Percentiles rank a stretch among this genome's conserved stretches.
Conservation (phyloP, 306 rosid genomes). For the Herpetospermum pedunculosum region DNA sequence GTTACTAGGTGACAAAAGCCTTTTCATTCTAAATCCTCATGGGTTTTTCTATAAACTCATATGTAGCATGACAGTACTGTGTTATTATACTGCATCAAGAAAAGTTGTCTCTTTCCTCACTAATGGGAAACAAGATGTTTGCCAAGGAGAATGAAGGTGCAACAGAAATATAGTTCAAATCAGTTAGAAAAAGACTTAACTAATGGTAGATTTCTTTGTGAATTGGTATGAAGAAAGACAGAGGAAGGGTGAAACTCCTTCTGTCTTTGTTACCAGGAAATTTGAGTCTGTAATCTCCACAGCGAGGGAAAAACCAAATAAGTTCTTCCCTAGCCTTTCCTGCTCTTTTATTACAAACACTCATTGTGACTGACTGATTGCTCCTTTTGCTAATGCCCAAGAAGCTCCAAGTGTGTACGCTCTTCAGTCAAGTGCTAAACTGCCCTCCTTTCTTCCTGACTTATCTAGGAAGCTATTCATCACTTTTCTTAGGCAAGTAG, state of each 20-base stretch:
- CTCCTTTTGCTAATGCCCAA: background rate
- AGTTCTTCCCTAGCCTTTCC: background rate
- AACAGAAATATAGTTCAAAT: background rate
- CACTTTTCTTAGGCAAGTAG: background rate
- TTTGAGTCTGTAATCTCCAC: background rate
- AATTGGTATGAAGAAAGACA: background rate
- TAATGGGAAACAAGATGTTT: background rate
- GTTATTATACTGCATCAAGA: background rate
- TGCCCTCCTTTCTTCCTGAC: background rate
- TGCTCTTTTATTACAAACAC: background rate
- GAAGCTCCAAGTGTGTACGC: background rate
- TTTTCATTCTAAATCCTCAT: background rate
- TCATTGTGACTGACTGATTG: background rate
- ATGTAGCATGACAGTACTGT: background rate
- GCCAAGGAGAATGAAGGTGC: background rate
- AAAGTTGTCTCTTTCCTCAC: background rate
- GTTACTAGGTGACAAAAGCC: background rate
- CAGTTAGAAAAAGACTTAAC: background rate
- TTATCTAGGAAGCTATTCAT: background rate
- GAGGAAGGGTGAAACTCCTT: background rate
- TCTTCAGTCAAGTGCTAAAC: background rate
- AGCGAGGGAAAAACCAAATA: background rate
- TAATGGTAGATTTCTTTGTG: background rate
- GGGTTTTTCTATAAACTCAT: background rate
- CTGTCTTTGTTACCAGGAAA: background rate